Evolutionary conservation across 108 stramenopile species (phyloP).

Genomic region (Skeletonema menzelii): DNA sequence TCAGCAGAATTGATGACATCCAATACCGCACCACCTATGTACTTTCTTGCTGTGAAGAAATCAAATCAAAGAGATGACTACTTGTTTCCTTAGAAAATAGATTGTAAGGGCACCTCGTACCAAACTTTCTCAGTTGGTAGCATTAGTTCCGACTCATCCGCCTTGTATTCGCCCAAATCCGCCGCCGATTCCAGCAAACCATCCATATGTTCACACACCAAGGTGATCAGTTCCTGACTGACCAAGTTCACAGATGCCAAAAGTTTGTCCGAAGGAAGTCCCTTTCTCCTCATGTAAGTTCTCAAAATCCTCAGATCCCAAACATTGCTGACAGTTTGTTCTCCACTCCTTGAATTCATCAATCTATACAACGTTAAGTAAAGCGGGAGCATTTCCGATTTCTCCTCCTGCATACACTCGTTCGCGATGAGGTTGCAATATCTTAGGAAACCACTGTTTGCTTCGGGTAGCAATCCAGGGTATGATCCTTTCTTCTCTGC

Average conservation of each 20-base stretch:
- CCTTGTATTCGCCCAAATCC: neutral
- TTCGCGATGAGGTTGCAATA: slow-evolving; percentile 63
- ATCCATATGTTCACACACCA: slow-evolving; percentile 29
- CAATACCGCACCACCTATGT: too few species aligned
- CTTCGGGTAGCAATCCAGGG: neutral
- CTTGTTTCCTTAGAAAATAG: neutral
- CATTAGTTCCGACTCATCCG: neutral
- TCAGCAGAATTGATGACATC: too few species aligned
- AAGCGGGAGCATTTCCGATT: slow-evolving; percentile 52
- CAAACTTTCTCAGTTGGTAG: neutral
- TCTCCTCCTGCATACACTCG: slow-evolving; percentile 63
- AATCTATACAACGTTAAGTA: slow-evolving; percentile 51
- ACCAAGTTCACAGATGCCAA: slow-evolving; percentile 5
- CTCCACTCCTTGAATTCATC: slow-evolving; percentile 25
- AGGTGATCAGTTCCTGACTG: slow-evolving; percentile 24
- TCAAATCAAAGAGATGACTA: neutral
- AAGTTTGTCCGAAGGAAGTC: neutral
- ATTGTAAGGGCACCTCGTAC: neutral
- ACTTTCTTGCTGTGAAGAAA: neutral
- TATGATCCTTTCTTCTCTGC: slow-evolving; percentile 18
- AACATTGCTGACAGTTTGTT: slow-evolving; percentile 21
- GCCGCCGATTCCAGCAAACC: neutral
- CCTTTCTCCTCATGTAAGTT: slow-evolving; percentile 30
- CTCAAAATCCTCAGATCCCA: slow-evolving; percentile 47
- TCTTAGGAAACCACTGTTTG: slow-evolving; percentile 17